Base-by-base conservation (phyloP, 306 rosid genomes). In the Prunus salicina region DNA sequence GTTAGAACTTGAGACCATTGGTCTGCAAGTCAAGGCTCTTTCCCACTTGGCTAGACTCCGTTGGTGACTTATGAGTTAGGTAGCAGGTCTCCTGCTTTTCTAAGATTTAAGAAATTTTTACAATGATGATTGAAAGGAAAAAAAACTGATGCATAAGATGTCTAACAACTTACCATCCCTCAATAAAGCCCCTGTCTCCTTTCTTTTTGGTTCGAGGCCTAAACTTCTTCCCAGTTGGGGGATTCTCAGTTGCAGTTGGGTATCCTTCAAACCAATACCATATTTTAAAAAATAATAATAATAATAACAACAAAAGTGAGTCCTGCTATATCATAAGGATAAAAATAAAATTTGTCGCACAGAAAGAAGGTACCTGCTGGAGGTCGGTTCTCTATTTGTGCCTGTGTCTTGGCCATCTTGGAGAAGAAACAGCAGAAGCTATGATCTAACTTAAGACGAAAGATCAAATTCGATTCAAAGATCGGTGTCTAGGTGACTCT, bases 151-250 rank as follows among this genome's bases (percentile, higher is more conserved):
- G 47, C 10, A 22, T 12, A 24, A 47, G 50, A 28, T 61, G n/a
- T 14, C 24, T 4, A 49, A 49, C 32, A 19, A 53, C 76, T 66
- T 74, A 92, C 97, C 97, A 92, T 83, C 97, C 97, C 77, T 92
- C 96, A 45, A 90, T 84, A 87, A 90, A 92, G 72, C 96, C 84
- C 57, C 93, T 84, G 4, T 92, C 93, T 67, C 96, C 97, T 83
- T 80, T 88, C 80, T 77, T 88, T 86, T 80, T 88, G 0, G 87
- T 20, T 14, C 76, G n/a, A 2, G 67, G 19, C 72, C 84, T 57
- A 12, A 81, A 67, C 87, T 82, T 81, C 77, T 83, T 82, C 76
- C 45, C 83, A 34, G 84, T 11, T 30, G 84, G 88, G 5, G 88
- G 89, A 78, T 90, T 74, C 73, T 81, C 80, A 4, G 57, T n/a